Conservation (phyloP, 768 basidiomycete species). For the Rhodosporidiobolus sp. region DNA sequence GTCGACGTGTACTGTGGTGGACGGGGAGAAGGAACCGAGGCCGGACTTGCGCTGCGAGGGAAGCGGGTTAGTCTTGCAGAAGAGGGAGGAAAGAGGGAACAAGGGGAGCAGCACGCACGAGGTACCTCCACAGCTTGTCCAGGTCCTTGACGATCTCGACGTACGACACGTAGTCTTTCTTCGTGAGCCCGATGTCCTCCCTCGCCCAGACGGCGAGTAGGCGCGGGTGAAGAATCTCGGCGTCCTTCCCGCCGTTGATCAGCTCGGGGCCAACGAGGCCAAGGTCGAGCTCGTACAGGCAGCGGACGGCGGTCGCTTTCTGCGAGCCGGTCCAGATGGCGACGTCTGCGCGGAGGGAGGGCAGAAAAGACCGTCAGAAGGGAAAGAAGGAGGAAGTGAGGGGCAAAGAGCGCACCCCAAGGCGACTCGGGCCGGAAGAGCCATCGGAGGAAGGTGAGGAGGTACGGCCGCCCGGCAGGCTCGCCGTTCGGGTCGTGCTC, state of each 20-base stretch:
- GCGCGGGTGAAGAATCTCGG: slow-evolving; percentile 33
- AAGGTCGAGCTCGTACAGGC: slow-evolving; percentile 30
- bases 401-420: slow-evolving; percentile 11
- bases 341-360: neutral
- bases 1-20: slow-evolving; percentile 33
- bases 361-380: no score
- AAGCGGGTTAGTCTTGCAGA: neutral
- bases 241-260: slow-evolving; percentile 2
- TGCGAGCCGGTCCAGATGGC: slow-evolving; percentile 35
- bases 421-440: slow-evolving; percentile 27
- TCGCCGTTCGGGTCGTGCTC: slow-evolving; percentile 26
- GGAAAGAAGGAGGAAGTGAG: no score
- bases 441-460: slow-evolving; percentile 23
- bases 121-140: slow-evolving; percentile 14
- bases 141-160: slow-evolving; percentile 35
- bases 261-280: slow-evolving; percentile 32
- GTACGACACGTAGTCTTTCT: slow-evolving; percentile 19
- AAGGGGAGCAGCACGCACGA: neutral
- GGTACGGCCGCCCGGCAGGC: slow-evolving; percentile 29
- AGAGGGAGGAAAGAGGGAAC: no score
- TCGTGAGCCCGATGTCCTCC: slow-evolving; percentile 27
- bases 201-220: slow-evolving; percentile 34
- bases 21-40: neutral
- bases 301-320: slow-evolving; percentile 24
- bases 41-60: neutral